Evolutionary conservation across 2,329 filamentous ascomycete species (phyloP), one percentile per base, ranked within the genome.

Genomic region (Dryadomyces quercivorus): DNA sequence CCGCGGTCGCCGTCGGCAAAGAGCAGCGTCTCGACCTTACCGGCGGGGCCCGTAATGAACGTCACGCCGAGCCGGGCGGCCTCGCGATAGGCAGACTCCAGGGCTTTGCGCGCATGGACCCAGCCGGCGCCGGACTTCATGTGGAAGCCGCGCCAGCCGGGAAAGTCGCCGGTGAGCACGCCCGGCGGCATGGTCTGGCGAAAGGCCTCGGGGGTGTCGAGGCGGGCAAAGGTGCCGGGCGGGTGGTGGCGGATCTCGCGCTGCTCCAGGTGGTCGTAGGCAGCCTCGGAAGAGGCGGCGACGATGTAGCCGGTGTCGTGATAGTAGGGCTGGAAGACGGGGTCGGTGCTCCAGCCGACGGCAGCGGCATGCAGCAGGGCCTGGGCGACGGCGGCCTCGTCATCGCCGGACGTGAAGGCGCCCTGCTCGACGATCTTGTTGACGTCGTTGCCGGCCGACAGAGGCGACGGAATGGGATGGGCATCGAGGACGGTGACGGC

Each of bases 21-120:
- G 4, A 40, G 36, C 36, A 13, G 36, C 12, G 15, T 16, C 10
- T 40, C 36, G 36, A 12, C 36, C 10, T 40, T 12, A 8, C 36
- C 36, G 36, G 36, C 36, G 9, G 10, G 4, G 36, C 15, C 36
- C 26, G 26, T 31, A 16, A 40, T 16, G 12, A 40, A 40, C 2
- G 2, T 3, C 4, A 40, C 36, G 12, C 36, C 36, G 36, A 40
- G 36, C 4, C 36, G 36, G 10, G 4, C 36, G 12, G 36, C 36
- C 36, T 40, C 36, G 36, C 10, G 10, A 12, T 46, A 36, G 13
- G 50, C 50, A 7, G 50, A 34, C 10, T 45, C 50, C 2, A 52
- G 22, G 12, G 50, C 50, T 15, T 52, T 45, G 40, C 50, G 40
- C 12, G 50, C 50, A n/a, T 52, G 50, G 21, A 46, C 50, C 50